A percentile compares a stretch with the other conserved stretches of the same genome.
phyloP scores from a whole-genome alignment of 2,329 filamentous ascomycete genomes.

The Curvularia hawaiiensis region DNA sequence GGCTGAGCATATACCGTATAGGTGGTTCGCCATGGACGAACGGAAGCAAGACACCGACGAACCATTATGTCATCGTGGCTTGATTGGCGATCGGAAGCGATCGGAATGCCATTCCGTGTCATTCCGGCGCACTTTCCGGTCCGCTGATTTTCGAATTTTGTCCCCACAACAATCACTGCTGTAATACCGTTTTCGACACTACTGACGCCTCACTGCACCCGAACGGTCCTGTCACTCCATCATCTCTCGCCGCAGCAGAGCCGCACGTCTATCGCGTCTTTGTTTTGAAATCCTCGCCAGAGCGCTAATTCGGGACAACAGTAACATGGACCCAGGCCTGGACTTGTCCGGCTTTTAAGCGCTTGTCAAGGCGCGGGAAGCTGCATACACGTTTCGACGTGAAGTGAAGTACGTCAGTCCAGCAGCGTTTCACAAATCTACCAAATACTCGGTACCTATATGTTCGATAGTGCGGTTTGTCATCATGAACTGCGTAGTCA shows the following conservation, averaged over 20 bases:
- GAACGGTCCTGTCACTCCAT: background rate
- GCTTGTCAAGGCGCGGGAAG: slow-evolving; percentile 18
- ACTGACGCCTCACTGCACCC: slow-evolving; percentile 1
- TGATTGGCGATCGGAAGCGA: slow-evolving; percentile 17
- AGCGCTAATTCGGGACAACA: slow-evolving; percentile 1
- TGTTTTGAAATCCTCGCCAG: background rate
- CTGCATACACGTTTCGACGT: slow-evolving; percentile 10
- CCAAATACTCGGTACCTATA: background rate
- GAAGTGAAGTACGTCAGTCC: slow-evolving; percentile 23
- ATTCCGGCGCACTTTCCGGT: slow-evolving; percentile 14
- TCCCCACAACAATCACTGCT: slow-evolving; percentile 9
- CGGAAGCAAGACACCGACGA: slow-evolving; percentile 13
- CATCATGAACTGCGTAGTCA: slow-evolving; percentile 3
- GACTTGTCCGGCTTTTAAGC: slow-evolving; percentile 20
- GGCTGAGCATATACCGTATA: background rate
- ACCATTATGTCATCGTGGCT: slow-evolving; percentile 15
- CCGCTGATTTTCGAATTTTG: slow-evolving; percentile 12
- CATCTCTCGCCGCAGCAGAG: background rate
- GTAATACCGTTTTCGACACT: slow-evolving; percentile 5
- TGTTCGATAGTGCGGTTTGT: slow-evolving; percentile 3
- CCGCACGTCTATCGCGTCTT: background rate
- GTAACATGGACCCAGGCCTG: slow-evolving; percentile 28
- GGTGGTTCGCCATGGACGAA: slow-evolving; percentile 7
- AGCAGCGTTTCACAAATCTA: slow-evolving; percentile 6
- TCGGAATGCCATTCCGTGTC: slow-evolving; percentile 20